Percentiles rank a stretch among this genome's conserved stretches.
Evolutionary conservation across 768 basidiomycete species (phyloP).

Genomic region (Lyophyllum decastes): DNA sequence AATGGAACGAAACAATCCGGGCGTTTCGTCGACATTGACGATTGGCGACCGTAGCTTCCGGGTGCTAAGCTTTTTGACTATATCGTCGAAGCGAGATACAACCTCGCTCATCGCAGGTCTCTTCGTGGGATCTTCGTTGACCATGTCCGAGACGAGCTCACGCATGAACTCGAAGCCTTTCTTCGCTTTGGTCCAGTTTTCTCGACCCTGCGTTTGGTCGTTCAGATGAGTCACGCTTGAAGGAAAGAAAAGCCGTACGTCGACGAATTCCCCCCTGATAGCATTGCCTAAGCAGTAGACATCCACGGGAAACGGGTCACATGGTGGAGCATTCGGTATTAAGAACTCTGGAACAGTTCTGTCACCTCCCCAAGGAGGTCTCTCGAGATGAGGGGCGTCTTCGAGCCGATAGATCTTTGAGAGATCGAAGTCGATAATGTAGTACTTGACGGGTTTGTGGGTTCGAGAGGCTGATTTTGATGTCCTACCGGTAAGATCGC

Average conservation of each 20-base stretch:
- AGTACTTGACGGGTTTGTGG: conserved; percentile 20
- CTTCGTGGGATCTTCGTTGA: conserved; percentile 29
- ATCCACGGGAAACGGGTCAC: conserved; percentile 10
- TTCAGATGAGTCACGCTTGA: neutral
- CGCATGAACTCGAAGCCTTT: conserved; percentile 30
- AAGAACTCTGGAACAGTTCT: conserved; percentile 3
- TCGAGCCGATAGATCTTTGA: neutral
- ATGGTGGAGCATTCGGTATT: neutral
- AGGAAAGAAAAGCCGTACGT: neutral
- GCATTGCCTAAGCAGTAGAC: conserved; percentile 7
- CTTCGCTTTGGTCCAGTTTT: neutral
- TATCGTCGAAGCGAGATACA: conserved; percentile 28
- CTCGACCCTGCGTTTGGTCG: neutral
- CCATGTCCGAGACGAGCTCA: conserved; percentile 34
- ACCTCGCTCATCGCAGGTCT: conserved; percentile 39
- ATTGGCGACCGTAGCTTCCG: conserved; percentile 33
- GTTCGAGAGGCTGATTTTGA: conserved; percentile 12
- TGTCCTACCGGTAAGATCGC: conserved; percentile 1
- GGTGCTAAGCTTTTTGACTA: conserved; percentile 22
- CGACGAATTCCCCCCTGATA: neutral
- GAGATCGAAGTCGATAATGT: neutral
- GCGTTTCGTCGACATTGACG: neutral
- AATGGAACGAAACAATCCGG: neutral
- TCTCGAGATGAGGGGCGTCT: neutral
- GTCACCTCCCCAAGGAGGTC: conserved; percentile 7